Percentiles rank a stretch among this genome's conserved stretches.
phyloP scores from a whole-genome alignment of 169 alveolate species.

The Cryptosporidium sp. region DNA sequence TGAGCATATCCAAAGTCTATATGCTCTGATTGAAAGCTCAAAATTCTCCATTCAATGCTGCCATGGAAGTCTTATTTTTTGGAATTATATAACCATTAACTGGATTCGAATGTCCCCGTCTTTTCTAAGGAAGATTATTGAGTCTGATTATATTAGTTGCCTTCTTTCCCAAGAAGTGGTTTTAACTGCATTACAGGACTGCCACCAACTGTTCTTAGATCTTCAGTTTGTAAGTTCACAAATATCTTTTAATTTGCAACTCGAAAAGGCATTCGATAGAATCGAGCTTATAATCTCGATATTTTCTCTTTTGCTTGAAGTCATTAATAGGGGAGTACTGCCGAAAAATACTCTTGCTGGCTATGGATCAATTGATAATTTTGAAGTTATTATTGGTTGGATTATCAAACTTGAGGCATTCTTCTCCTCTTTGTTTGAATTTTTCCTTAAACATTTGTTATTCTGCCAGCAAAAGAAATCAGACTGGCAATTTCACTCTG shows the following conservation, averaged over 20 bases:
- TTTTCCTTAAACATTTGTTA: constrained; percentile 26
- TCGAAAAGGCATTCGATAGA: constrained; percentile 3
- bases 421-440: constrained; percentile 41
- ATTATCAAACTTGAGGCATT: constrained; percentile 33
- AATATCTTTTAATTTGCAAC: constrained; percentile 5
- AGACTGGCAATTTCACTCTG: neutral
- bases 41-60: constrained; percentile 9
- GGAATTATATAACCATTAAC: constrained; percentile 56
- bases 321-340: constrained; percentile 38
- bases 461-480: constrained; percentile 51
- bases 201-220: constrained; percentile 11
- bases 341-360: constrained; percentile 66
- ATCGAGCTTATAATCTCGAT: constrained; percentile 47
- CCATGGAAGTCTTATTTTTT: constrained; percentile 30
- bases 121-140: constrained; percentile 47
- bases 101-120: constrained; percentile 58
- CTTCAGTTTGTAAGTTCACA: constrained; percentile 7
- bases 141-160: constrained; percentile 47
- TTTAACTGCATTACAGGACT: constrained; percentile 7
- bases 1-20: constrained; percentile 45
- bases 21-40: constrained; percentile 19
- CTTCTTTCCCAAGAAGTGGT: constrained; percentile 30
- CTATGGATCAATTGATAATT: constrained; percentile 65
- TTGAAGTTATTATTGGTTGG: constrained; percentile 44
- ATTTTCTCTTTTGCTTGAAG: constrained; percentile 38